Percentiles rank a stretch among this genome's conserved stretches.
These are phyloP conservation scores for Solanum piurae DNA, from an alignment of 257 asterid species.

Conservation along the genomic window DNA sequence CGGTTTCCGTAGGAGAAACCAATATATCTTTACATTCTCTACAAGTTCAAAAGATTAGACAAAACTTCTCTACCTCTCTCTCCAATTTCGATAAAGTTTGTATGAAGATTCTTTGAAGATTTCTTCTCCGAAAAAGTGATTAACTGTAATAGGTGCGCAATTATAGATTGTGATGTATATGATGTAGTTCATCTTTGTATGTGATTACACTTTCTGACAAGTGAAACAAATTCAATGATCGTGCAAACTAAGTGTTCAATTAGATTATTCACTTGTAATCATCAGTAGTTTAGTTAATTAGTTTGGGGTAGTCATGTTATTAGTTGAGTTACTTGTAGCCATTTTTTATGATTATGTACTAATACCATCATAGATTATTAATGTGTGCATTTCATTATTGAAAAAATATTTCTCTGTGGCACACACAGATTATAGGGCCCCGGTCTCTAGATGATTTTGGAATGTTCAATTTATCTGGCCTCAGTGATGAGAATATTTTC, in stretches of 20 bases:
- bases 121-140: background rate
- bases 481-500: background rate
- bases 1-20: no score
- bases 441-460: background rate
- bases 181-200: background rate
- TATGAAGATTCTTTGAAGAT: no score
- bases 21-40: no score
- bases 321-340: background rate
- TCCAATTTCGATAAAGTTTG: background rate
- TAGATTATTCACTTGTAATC: background rate
- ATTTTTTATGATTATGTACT: background rate
- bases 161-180: no score
- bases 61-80: no score
- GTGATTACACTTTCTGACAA: background rate
- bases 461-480: background rate
- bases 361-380: background rate
- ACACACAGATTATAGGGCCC: background rate
- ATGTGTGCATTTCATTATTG: background rate
- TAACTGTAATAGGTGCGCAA: accelerated
- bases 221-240: no score
- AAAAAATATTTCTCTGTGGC: background rate
- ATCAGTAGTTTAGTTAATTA: background rate
- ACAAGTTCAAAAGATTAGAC: no score
- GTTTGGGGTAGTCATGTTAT: background rate
- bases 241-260: background rate